phyloP scores from a whole-genome alignment of 129 eudicot genomes.

The Chrysanthemum makinoi region DNA sequence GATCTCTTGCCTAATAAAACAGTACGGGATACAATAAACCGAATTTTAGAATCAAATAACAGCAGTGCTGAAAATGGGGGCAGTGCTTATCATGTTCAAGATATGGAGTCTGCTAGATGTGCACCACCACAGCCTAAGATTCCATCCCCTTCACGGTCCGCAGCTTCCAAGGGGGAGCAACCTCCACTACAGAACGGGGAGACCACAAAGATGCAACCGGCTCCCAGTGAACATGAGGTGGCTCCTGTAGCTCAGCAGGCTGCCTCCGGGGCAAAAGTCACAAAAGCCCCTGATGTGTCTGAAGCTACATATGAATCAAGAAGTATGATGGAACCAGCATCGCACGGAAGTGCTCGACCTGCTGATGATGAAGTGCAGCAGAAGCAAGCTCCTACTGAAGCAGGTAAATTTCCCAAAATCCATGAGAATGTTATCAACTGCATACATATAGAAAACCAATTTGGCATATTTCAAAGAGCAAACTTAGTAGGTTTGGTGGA shows the following conservation, averaged over 20 bases:
- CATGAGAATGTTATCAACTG: not conserved
- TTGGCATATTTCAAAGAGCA: not conserved
- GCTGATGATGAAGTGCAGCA: slow-evolving; percentile 77
- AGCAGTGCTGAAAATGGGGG: slow-evolving; percentile 80
- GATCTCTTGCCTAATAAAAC: slow-evolving; percentile 93
- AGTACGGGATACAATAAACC: slow-evolving; percentile 75
- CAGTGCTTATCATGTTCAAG: slow-evolving; percentile 75
- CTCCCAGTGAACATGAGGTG: slow-evolving; percentile 35
- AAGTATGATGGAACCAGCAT: slow-evolving; percentile 71
- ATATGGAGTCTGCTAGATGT: slow-evolving; percentile 75
- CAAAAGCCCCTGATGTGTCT: slow-evolving; percentile 59
- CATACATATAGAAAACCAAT: not conserved
- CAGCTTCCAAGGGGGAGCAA: slow-evolving; percentile 82
- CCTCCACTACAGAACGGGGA: slow-evolving; percentile 45
- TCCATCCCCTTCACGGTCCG: slow-evolving; percentile 77
- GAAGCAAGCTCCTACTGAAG: slow-evolving; percentile 62
- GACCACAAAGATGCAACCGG: slow-evolving; percentile 37
- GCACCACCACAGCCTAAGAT: slow-evolving; percentile 60
- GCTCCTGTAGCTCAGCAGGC: slow-evolving; percentile 33
- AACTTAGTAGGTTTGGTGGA: no score
- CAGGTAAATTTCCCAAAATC: slow-evolving; percentile 42
- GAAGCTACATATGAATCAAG: slow-evolving; percentile 77
- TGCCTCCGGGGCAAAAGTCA: slow-evolving; percentile 35
- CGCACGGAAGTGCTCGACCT: slow-evolving; percentile 67
- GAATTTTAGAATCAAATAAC: slow-evolving; percentile 79